Conservation (phyloP, 2,329 filamentous ascomycete genomes). For the Penicillium sp. region DNA sequence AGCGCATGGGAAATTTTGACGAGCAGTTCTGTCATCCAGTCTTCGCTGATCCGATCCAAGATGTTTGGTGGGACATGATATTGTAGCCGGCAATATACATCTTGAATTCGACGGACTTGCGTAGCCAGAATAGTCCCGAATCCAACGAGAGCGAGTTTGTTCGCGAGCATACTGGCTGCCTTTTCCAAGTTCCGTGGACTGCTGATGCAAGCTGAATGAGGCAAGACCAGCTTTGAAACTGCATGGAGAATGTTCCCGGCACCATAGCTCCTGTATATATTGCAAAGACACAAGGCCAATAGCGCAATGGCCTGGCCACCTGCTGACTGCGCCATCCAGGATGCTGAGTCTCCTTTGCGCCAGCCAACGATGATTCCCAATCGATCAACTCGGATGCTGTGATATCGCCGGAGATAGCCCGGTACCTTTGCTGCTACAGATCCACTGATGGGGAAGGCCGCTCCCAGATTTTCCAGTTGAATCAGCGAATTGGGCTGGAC, state of each 20-base stretch:
- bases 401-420: constrained; percentile 9
- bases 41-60: neutral
- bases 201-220: neutral
- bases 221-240: neutral
- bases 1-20: neutral
- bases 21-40: neutral
- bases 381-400: constrained; percentile 3
- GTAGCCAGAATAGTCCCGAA: neutral
- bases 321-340: constrained; percentile 7
- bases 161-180: neutral
- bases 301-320: constrained; percentile 4
- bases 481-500: constrained; percentile 11
- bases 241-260: neutral
- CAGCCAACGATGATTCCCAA: constrained; percentile 12
- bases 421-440: constrained; percentile 8
- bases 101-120: neutral
- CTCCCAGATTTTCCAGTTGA: constrained; percentile 14
- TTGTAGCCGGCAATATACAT: neutral
- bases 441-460: constrained; percentile 10
- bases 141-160: neutral
- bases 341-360: constrained; percentile 12
- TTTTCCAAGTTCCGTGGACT: neutral
- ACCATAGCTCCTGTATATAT: neutral
- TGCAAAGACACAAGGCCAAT: constrained; percentile 1
- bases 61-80: neutral